Base-by-base conservation (phyloP, 2,329 filamentous ascomycete genomes). In the Pseudogymnoascus sp. region DNA sequence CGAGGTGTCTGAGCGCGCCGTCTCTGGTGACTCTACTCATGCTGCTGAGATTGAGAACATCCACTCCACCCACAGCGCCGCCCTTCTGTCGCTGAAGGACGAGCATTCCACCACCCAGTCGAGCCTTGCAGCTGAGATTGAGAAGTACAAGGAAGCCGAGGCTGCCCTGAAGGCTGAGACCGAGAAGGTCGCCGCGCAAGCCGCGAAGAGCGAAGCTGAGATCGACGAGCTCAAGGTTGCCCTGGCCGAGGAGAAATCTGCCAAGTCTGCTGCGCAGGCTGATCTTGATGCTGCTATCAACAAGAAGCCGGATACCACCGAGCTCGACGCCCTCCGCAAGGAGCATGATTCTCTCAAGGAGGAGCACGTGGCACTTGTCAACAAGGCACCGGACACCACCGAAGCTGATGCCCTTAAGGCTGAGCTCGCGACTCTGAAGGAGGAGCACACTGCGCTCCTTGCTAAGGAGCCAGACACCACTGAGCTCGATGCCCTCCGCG, bases 271-370 rank as follows among this genome's bases (percentile, higher is more conserved):
- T 44, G 72, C 72, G n/a, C 66, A 73, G 72, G 84, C 84, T 18
- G 84, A 85, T 60, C 77, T 87, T 14, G 85, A 88, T 65, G 82
- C 82, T 6, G 73, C 77, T 50, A 81, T 78, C 74, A 84, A 77
- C 69, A 78, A 77, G 68, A 85, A 81, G 72, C 76, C 81, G 5
- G 83, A 86, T 70, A 84, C 79, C 1, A 76, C 78, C 0, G 82
- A 77, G 69, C 70, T 75, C 2, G 82, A 85, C 65, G 75, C 75
- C 1, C 74, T 84, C 47, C 78, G 75, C 67, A 63, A 70, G 28
- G 67, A 73, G 62, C 82, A 37, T 10, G 59, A 40, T 25, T 35
- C 59, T 12, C 33, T 38, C 14, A 60, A 60, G 33, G 37, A 60
- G 6, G 82, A 84, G 60, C 77, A 85, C 14, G 84, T 86, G 63